Evolutionary conservation across 257 asterid species (phyloP).

Genomic region (Ilex asprella): DNA sequence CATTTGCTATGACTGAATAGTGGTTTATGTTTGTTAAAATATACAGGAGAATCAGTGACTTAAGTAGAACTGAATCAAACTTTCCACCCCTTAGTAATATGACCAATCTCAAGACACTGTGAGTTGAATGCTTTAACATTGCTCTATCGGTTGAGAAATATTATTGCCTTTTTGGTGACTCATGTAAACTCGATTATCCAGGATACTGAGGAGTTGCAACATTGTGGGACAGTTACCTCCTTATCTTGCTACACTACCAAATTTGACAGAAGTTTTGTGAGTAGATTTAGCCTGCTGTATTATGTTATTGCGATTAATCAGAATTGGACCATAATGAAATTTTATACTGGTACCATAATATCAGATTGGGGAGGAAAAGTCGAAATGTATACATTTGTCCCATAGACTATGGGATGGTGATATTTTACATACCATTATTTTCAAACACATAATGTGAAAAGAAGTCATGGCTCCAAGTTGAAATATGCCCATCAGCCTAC

Average conservation of each 20-base stretch:
- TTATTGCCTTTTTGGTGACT: constrained; percentile 3
- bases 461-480: too few relatives aligned
- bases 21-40: neutral
- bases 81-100: constrained; percentile 39
- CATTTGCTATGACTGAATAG: neutral
- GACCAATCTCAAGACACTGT: constrained; percentile 38
- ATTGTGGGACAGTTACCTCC: constrained; percentile 44
- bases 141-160: neutral
- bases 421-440: too few relatives aligned
- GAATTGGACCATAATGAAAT: too few relatives aligned
- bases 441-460: too few relatives aligned
- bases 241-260: constrained; percentile 25
- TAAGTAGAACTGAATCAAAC: constrained; percentile 47
- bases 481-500: too few relatives aligned
- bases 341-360: too few relatives aligned
- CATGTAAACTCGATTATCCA: constrained; percentile 18
- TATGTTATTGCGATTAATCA: too few relatives aligned
- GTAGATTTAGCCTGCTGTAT: constrained; percentile 13
- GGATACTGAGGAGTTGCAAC: constrained; percentile 73
- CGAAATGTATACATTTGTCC: neutral
- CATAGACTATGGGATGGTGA: neutral
- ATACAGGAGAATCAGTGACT: constrained; percentile 72
- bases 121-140: constrained; percentile 18
- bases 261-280: constrained; percentile 39
- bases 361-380: too few relatives aligned